Evolutionary conservation across 108 stramenopile species (phyloP).

Genomic region (Skeletonema grethae): DNA sequence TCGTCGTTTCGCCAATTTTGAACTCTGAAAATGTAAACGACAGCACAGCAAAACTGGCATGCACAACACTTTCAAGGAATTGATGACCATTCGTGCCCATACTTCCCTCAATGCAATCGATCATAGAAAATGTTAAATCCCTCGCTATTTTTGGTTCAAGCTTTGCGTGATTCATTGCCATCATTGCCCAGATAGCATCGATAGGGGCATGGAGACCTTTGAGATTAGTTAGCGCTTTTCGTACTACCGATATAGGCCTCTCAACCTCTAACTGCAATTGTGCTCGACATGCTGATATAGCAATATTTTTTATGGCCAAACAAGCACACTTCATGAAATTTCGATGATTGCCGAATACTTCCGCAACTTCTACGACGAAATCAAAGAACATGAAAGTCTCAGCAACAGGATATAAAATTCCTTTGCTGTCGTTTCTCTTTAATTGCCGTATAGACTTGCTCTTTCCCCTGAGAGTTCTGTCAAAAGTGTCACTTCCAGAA

Average conservation of each 20-base stretch:
- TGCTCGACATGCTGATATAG: background rate
- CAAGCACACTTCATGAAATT: conserved; percentile 12
- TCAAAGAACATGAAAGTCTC: background rate
- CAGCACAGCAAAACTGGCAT: conserved; percentile 10
- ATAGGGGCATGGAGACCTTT: background rate
- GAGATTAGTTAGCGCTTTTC: background rate
- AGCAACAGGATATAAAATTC: background rate
- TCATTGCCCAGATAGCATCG: conserved; percentile 18
- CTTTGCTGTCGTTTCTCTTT: background rate
- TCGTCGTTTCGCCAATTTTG: background rate
- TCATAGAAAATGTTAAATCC: background rate
- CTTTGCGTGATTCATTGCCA: background rate
- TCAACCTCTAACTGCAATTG: background rate
- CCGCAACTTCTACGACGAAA: background rate
- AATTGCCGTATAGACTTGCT: background rate
- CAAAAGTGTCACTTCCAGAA: background rate
- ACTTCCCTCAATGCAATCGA: conserved; percentile 4
- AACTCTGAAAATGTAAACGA: conserved; percentile 5
- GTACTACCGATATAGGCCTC: background rate
- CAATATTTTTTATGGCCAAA: background rate
- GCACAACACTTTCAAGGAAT: background rate
- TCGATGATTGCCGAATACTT: background rate
- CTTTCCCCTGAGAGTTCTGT: background rate
- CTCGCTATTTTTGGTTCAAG: background rate
- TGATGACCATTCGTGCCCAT: background rate